Conservation (phyloP, 140 eudicot species). For the Stevia rebaudiana region DNA sequence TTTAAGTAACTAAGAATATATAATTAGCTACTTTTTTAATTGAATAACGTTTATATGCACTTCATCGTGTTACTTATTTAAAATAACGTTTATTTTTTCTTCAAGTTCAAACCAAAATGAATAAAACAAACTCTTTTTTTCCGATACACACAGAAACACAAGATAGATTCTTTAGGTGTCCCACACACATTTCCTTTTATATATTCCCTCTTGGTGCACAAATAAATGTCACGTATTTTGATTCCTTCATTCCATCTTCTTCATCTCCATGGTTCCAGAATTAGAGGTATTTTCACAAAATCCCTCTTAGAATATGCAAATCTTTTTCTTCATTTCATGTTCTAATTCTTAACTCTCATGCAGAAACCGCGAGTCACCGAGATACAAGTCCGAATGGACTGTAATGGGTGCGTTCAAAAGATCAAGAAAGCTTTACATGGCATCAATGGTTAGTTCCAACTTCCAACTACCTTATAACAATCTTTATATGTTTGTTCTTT, state of each 20-base stretch:
- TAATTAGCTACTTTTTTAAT: neutral
- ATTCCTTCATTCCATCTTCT: constrained; percentile 45
- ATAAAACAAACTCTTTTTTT: neutral
- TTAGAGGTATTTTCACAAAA: constrained; percentile 55
- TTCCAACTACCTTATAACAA: constrained; percentile 4
- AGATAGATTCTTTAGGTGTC: constrained; percentile 70
- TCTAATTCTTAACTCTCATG: constrained; percentile 21
- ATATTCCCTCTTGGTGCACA: constrained; percentile 58
- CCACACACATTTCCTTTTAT: constrained; percentile 59
- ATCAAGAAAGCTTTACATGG: constrained; percentile 78
- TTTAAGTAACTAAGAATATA: neutral
- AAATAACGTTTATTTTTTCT: too few species aligned
- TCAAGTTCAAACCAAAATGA: too few species aligned
- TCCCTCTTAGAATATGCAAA: constrained; percentile 12
- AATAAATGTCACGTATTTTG: constrained; percentile 42
- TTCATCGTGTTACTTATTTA: neutral
- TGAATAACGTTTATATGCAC: constrained; percentile 1
- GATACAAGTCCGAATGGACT: constrained; percentile 88
- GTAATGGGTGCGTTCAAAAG: constrained; percentile 94
- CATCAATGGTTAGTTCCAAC: constrained; percentile 56
- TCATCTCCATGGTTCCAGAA: constrained; percentile 54
- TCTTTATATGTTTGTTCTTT: neutral
- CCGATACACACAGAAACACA: constrained; percentile 21
- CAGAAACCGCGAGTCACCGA: constrained; percentile 82
- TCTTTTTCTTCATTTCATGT: constrained; percentile 13